Evolutionary conservation across 106 monocot species (phyloP).

Genomic region (Phalaenopsis aphrodite): DNA sequence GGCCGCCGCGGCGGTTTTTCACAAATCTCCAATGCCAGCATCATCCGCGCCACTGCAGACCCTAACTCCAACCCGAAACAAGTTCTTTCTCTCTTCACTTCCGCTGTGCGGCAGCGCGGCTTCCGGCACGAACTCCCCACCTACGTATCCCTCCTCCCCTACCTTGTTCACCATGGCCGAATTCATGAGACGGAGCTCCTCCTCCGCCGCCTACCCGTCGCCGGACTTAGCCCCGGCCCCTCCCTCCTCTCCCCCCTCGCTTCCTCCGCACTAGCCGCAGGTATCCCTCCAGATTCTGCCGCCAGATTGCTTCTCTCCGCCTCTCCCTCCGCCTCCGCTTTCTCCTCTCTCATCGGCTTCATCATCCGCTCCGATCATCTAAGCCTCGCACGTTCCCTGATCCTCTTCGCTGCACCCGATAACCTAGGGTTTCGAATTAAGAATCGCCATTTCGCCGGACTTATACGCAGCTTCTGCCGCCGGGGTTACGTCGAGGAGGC

Average conservation of each 20-base stretch:
- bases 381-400: background rate
- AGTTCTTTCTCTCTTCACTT: constrained; percentile 8
- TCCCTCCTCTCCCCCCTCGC: constrained; percentile 4
- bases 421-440: constrained; percentile 10
- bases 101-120: constrained; percentile 2
- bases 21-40: constrained; percentile 1
- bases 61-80: constrained; percentile 6
- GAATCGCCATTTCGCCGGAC: constrained; percentile 1
- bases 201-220: constrained; percentile 5
- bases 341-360: constrained; percentile 5
- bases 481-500: background rate
- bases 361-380: background rate
- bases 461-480: background rate
- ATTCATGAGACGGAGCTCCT: background rate
- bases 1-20: background rate
- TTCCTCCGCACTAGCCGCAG: background rate
- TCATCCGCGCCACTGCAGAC: constrained; percentile 6
- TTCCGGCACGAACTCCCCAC: constrained; percentile 10
- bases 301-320: constrained; percentile 1
- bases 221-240: background rate
- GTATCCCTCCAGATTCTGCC: background rate
- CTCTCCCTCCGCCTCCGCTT: background rate
- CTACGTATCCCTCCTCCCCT: constrained; percentile 9
- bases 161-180: background rate
- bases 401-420: background rate